Base-by-base conservation (phyloP, 345 rosid genomes). In the Eucalyptus pauciflora region DNA sequence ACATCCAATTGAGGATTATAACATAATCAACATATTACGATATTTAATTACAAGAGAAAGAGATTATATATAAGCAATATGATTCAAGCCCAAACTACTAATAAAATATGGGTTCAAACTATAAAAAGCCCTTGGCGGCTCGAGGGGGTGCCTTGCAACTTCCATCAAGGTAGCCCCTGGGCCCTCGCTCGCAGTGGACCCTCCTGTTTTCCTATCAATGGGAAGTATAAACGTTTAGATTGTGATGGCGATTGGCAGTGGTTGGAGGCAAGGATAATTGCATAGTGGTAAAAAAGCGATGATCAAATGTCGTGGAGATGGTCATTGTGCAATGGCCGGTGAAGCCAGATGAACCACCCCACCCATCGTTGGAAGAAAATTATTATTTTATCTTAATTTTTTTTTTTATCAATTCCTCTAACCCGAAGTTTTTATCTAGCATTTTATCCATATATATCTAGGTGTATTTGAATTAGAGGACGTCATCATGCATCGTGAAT, bases 141-240 rank as follows among this genome's bases (percentile, higher is more conserved):
- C 0, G 12, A 56, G 60, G 27, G 60, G 25, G 0, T 22, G 11
- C 5, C 62, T 22, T 3, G 1, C 0, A 1, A 22, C 62, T 24
- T 24, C 27, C 29, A 56, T 1, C 0, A 0, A 24, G 29, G 62
- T 0, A 5, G 27, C 62, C 29, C 62, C 0, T 0, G 29, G 13
- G 2, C 1, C 62, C 62, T 56, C 5, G 2, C 62, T 54, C 2
- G 11, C 58, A 2, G 5, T 1, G 25, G 60, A 22, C 27, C 6
- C 12, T 56, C 62, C 0, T 9, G 1, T 24, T 22, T 22, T 22
- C 3, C 29, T 56, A 56, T 56, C 11, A 56, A 56, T 56, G 11
- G 0, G 37, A 16, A 13, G 7, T 15, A 62, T 27, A 24, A 56
- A 22, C 62, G 4, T 56, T 6, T 56, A 1, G 6, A 56, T 56